phyloP scores from a whole-genome alignment of 805 yeast genomes.

The Pichia kluyveri region DNA sequence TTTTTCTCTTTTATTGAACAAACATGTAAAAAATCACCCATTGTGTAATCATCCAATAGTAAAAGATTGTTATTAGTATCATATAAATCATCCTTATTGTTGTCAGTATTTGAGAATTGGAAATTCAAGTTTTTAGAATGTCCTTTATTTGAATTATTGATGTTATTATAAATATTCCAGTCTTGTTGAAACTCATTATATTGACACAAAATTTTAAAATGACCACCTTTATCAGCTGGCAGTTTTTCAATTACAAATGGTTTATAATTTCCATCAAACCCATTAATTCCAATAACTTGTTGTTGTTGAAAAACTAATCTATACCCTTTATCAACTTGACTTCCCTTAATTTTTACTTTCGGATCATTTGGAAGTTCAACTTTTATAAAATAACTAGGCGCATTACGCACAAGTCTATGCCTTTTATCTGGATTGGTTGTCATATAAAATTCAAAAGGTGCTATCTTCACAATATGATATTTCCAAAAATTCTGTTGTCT shows the following conservation, averaged over 20 bases:
- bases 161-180: constrained; percentile 4
- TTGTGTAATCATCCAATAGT: constrained; percentile 12
- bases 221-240: constrained; percentile 14
- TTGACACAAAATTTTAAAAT: constrained; percentile 11
- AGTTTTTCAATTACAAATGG: constrained; percentile 19
- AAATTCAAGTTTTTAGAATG: background rate
- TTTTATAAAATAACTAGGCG: constrained; percentile 54
- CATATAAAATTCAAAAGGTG: constrained; percentile 42
- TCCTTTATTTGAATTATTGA: background rate
- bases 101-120: background rate
- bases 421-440: constrained; percentile 59
- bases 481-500: constrained; percentile 39
- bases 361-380: constrained; percentile 17
- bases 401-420: constrained; percentile 50
- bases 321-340: constrained; percentile 22
- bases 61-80: background rate
- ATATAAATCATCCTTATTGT: background rate
- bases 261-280: constrained; percentile 6
- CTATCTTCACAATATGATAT: constrained; percentile 50
- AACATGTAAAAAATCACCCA: constrained; percentile 11
- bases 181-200: constrained; percentile 13
- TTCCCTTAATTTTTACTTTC: background rate
- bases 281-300: constrained; percentile 8
- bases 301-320: constrained; percentile 24
- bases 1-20: constrained; percentile 20